phyloP scores from a whole-genome alignment of 1,284 basidiomycete species.

The Cryptococcus sp. region DNA sequence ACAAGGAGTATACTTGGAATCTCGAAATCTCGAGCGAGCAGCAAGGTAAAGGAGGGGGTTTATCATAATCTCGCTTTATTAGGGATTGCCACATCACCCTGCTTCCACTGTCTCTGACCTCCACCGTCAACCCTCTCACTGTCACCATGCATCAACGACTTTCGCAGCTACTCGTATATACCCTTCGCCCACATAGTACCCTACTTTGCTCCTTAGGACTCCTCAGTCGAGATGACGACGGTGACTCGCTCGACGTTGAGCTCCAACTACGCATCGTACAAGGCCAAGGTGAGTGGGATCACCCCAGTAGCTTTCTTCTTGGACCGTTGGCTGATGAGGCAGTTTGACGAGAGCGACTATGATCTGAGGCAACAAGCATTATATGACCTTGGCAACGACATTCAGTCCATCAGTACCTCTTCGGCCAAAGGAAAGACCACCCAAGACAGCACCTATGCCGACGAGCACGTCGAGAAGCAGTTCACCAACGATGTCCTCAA shows the following conservation, averaged over 20 bases:
- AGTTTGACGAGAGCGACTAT: neutral
- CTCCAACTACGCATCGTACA: neutral
- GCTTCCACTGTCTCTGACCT: no score
- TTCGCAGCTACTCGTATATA: no score
- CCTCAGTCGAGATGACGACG: neutral
- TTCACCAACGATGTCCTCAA: conserved; percentile 72
- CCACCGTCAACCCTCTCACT: no score
- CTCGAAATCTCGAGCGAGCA: no score
- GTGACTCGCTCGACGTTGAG: conserved; percentile 1
- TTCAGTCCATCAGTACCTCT: conserved; percentile 55
- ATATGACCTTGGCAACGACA: conserved; percentile 82
- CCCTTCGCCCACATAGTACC: no score
- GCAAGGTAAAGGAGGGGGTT: no score
- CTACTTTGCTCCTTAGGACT: neutral
- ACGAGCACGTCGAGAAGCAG: conserved; percentile 74
- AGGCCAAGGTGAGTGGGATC: neutral
- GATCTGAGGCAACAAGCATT: conserved; percentile 62
- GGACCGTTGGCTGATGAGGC: neutral
- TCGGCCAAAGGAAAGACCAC: conserved; percentile 7
- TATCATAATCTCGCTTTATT: no score
- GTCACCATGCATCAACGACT: no score
- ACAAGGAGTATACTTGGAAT: no score
- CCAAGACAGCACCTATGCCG: conserved; percentile 49
- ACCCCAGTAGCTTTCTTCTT: neutral
- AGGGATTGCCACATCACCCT: no score